Evolutionary conservation across 176 grass and related monocot species (phyloP), one percentile per base, ranked within the genome.

Genomic region (Thinopyrum elongatum): DNA sequence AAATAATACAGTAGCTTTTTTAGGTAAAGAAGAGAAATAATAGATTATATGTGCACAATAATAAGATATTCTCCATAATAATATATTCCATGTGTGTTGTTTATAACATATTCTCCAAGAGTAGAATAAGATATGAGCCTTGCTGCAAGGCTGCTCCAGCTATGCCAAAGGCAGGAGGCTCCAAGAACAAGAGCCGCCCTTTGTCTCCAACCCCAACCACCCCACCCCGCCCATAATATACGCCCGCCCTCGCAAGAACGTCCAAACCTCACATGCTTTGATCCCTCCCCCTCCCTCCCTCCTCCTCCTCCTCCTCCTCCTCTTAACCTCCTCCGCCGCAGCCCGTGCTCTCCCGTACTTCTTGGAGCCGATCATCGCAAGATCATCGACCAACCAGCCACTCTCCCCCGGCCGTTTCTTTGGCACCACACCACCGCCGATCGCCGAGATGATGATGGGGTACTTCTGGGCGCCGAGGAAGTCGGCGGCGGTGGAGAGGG

Each of bases 381-480:
- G 55, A 8, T 46, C 53, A 34, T 44, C 55, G 19, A 74, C 14
- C 81, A 29, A 22, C 26, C 10, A 44, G 41, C n/a, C 26, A 29
- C 31, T 53, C 30, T 27, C 35, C 66, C 8, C 38, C 38, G 38
- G 38, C 67, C 15, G 8, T 57, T 53, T 55, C 46, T 70, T 71
- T 19, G 5, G 16, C 49, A 2, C 49, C 49, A 7, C 16, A 53
- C 49, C 49, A 53, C 49, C 49, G 49, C 16, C n/a, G 59, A 3
- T 58, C 59, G 59, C 59, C 21, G 59, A 3, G 21, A 27, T 78
- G 80, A 64, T 73, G 63, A 88, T 83, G 79, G 79, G 86, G 4
- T 92, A 92, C 90, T 83, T 92, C 77, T 67, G 90, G 21, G 47
- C 31, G 67, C 86, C 90, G 79, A 82, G 83, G 78, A 82, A 31